These are phyloP conservation scores for Comarum palustre DNA, from an alignment of 306 rosid species.

Conservation along the genomic window DNA sequence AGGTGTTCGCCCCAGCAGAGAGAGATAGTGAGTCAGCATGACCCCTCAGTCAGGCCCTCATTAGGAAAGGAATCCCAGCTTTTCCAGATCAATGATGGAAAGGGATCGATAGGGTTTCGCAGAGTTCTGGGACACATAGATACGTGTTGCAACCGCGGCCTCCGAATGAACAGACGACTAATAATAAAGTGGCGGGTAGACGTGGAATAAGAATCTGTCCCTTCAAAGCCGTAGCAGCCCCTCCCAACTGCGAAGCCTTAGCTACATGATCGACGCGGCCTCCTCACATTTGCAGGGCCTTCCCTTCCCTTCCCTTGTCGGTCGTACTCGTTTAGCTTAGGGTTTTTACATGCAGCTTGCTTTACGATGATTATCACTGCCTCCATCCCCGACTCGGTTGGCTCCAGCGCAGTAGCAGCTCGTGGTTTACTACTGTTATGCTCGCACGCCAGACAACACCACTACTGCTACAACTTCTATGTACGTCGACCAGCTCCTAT, in stretches of 20 bases:
- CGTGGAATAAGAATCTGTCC: too few species aligned
- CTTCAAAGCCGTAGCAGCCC: too few species aligned
- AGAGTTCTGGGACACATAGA: neutral
- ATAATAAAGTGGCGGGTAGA: neutral
- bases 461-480: too few species aligned
- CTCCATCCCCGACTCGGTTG: neutral
- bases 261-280: constrained; percentile 7
- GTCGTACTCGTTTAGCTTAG: neutral
- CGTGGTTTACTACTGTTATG: too few species aligned
- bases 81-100: constrained; percentile 1
- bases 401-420: too few species aligned
- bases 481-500: neutral
- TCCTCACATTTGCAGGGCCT: neutral
- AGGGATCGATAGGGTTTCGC: neutral
- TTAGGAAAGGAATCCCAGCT: neutral
- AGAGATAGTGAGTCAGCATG: neutral
- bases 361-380: neutral
- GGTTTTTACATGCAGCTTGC: neutral
- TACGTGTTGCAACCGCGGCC: constrained; percentile 1
- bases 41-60: neutral
- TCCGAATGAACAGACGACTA: neutral
- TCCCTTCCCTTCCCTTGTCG: neutral
- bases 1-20: neutral
- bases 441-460: neutral
- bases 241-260: too few species aligned